A percentile compares a stretch with the other conserved stretches of the same genome.
Evolutionary conservation across 495 filamentous ascomycete species (phyloP).

Genomic region (Xylaria flabelliformis): DNA sequence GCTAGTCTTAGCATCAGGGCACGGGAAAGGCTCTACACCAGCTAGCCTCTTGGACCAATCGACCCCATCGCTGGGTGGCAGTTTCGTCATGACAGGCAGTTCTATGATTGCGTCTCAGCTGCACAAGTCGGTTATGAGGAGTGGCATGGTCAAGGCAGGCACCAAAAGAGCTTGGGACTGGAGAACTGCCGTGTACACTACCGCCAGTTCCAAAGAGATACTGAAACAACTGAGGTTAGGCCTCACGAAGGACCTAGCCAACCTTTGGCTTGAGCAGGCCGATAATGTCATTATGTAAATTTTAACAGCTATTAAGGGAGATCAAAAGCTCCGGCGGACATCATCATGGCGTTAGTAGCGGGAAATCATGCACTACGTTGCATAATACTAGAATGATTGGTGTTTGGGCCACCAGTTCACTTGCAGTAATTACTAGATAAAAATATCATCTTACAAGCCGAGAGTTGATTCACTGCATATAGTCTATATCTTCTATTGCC

Average conservation of each 20-base stretch:
- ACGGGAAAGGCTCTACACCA: constrained; percentile 59
- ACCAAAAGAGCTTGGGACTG: constrained; percentile 84
- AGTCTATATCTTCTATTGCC: neutral
- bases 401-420: neutral
- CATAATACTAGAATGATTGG: constrained; percentile 17
- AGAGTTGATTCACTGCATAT: neutral
- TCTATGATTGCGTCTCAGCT: constrained; percentile 72
- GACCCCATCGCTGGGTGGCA: constrained; percentile 59
- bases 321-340: constrained; percentile 3
- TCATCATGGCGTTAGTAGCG: constrained; percentile 23
- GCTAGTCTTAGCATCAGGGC: constrained; percentile 54
- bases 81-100: constrained; percentile 70
- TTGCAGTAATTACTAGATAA: constrained; percentile 5
- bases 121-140: constrained; percentile 62
- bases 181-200: constrained; percentile 66
- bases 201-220: constrained; percentile 68
- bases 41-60: constrained; percentile 72
- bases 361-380: constrained; percentile 17
- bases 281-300: constrained; percentile 46
- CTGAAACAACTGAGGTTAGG: constrained; percentile 74
- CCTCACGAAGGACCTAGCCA: constrained; percentile 71
- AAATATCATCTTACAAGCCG: neutral
- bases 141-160: constrained; percentile 58
- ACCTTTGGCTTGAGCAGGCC: constrained; percentile 65
- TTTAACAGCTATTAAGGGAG: constrained; percentile 8